A percentile compares a stretch with the other conserved stretches of the same genome.
Conservation (phyloP, 768 basidiomycete genomes). For the Tubosaeta sp. region DNA sequence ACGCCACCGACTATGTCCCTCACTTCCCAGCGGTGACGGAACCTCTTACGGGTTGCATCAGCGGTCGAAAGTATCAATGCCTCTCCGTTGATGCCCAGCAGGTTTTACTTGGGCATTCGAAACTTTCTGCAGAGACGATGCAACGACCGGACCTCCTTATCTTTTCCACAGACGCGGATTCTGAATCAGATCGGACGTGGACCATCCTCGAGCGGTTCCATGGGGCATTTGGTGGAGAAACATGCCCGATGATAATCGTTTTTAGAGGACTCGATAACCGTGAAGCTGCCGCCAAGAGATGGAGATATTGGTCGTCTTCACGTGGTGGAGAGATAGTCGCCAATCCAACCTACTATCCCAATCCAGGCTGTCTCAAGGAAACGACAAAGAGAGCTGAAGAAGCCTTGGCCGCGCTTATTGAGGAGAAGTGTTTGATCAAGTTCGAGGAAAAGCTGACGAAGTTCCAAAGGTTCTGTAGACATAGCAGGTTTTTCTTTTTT, state of each 20-base stretch:
- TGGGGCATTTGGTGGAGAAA: slow-evolving; percentile 13
- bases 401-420: slow-evolving; percentile 14
- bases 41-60: background rate
- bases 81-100: slow-evolving; percentile 6
- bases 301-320: slow-evolving; percentile 13
- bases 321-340: slow-evolving; percentile 14
- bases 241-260: slow-evolving; percentile 20
- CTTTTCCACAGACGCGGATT: slow-evolving; percentile 16
- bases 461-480: slow-evolving; percentile 18
- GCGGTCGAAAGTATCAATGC: slow-evolving; percentile 13
- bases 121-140: background rate
- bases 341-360: slow-evolving; percentile 20
- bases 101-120: background rate
- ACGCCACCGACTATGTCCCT: slow-evolving; percentile 8
- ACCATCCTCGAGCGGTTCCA: slow-evolving; percentile 15
- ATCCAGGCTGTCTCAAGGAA: slow-evolving; percentile 8
- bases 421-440: slow-evolving; percentile 17
- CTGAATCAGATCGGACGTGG: slow-evolving; percentile 11
- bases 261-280: slow-evolving; percentile 16
- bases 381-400: slow-evolving; percentile 14
- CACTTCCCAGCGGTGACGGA: slow-evolving; percentile 4
- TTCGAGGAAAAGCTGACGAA: slow-evolving; percentile 17
- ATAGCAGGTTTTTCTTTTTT: slow-evolving; percentile 13
- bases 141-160: slow-evolving; percentile 20
- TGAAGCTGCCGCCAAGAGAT: slow-evolving; percentile 12